Evolutionary conservation across 2,329 filamentous ascomycete genomes (phyloP).

Genomic region (Venturia effusa): DNA sequence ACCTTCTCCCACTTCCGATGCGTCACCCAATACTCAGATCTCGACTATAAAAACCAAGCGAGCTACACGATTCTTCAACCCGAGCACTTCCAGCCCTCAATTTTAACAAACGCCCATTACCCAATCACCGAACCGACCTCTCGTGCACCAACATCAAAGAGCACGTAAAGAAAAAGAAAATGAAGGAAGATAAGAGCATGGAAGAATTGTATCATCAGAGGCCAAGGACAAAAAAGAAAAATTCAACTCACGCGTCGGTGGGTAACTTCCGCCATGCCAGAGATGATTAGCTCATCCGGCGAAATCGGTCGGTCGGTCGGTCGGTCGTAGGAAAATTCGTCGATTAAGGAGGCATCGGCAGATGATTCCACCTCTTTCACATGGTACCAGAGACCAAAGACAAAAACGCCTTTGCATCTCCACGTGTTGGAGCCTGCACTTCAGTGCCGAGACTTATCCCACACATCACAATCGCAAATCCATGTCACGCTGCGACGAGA

Average conservation of each 20-base stretch:
- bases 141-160: background rate
- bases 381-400: background rate
- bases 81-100: background rate
- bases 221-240: background rate
- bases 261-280: background rate
- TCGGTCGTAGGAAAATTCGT: background rate
- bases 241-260: background rate
- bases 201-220: background rate
- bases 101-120: background rate
- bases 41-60: background rate
- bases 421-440: background rate
- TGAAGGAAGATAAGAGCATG: background rate
- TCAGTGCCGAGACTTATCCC: constrained; percentile 3
- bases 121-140: background rate
- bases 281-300: background rate
- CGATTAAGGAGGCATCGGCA: background rate
- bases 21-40: background rate
- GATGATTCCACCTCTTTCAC: background rate
- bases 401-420: background rate
- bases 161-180: background rate
- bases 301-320: background rate
- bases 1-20: background rate
- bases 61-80: background rate
- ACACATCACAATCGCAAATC: background rate
- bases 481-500: background rate